Evolutionary conservation across 441 rosid species (phyloP).

Genomic region (Rhodomyrtus psidioides): DNA sequence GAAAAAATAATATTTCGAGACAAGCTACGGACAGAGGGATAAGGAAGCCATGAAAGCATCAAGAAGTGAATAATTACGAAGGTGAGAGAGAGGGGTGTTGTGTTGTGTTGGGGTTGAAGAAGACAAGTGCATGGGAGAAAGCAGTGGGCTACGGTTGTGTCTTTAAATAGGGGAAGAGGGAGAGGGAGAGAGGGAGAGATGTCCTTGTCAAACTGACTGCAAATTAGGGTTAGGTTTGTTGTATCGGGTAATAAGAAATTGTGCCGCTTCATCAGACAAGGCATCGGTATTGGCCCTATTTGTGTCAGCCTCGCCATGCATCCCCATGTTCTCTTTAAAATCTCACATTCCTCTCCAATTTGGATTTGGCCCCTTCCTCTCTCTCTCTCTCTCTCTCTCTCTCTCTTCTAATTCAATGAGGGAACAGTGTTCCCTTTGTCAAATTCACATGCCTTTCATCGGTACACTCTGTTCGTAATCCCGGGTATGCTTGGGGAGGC

Average conservation of each 20-base stretch:
- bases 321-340: conserved; percentile 25
- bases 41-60: not conserved
- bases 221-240: conserved; percentile 21
- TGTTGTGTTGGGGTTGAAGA: not conserved
- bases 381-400: too few species aligned
- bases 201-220: not conserved
- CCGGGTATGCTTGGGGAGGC: not conserved
- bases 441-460: not conserved
- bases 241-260: conserved; percentile 33
- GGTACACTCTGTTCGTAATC: not conserved
- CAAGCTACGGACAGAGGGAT: conserved; percentile 5
- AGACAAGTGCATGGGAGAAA: conserved; percentile 30
- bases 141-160: conserved; percentile 16
- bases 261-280: conserved; percentile 26
- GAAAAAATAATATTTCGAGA: not conserved
- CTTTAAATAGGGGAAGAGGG: not conserved
- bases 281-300: conserved; percentile 25
- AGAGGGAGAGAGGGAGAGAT: not conserved
- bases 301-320: conserved; percentile 37
- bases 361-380: not conserved
- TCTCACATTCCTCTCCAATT: conserved; percentile 12
- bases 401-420: too few species aligned
- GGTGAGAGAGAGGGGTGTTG: not conserved
- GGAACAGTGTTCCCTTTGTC: too few species aligned
- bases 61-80: not conserved